These are phyloP conservation scores for Cyberlindnera nakhonratchasimensis DNA, from an alignment of 805 yeast species.

Conservation along the genomic window DNA sequence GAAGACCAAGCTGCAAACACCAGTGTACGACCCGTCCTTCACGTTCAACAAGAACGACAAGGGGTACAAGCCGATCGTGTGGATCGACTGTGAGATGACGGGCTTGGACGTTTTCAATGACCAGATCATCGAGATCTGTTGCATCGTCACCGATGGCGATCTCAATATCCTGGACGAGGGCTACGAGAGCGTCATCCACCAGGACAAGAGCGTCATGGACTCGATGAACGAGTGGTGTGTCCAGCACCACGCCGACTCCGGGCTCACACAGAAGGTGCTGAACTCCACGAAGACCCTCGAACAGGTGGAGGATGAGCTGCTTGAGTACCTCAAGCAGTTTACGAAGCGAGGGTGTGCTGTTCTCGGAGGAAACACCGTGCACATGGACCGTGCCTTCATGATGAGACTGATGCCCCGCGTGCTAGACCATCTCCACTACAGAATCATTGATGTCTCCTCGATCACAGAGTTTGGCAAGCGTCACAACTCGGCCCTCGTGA, in stretches of 20 bases:
- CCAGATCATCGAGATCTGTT: conserved; percentile 86
- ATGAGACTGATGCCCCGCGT: conserved; percentile 74
- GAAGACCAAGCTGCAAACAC: conserved; percentile 18
- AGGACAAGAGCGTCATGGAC: conserved; percentile 56
- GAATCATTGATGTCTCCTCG: conserved; percentile 88
- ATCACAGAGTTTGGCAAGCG: conserved; percentile 77
- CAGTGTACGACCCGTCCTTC: conserved; percentile 17
- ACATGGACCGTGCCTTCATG: conserved; percentile 87
- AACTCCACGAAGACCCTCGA: conserved; percentile 48
- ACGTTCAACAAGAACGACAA: conserved; percentile 13
- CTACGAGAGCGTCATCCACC: conserved; percentile 78
- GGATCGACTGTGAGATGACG: conserved; percentile 99
- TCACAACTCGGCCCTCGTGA: conserved; percentile 64
- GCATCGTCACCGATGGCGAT: conserved; percentile 82
- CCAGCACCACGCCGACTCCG: conserved; percentile 70
- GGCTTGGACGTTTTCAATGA: conserved; percentile 83
- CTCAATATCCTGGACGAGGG: conserved; percentile 72
- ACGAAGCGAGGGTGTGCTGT: conserved; percentile 59
- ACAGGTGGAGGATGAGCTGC: conserved; percentile 63
- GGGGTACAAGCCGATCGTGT: conserved; percentile 53
- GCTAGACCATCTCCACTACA: conserved; percentile 53
- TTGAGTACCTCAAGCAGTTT: conserved; percentile 54
- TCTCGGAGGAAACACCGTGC: conserved; percentile 89
- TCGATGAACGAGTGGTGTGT: conserved; percentile 88
- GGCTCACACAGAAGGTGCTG: conserved; percentile 71